A percentile compares a stretch with the other conserved stretches of the same genome.
These are phyloP conservation scores for Ophiosphaerella korrae DNA, from an alignment of 2,329 filamentous ascomycete genomes.

Conservation along the genomic window DNA sequence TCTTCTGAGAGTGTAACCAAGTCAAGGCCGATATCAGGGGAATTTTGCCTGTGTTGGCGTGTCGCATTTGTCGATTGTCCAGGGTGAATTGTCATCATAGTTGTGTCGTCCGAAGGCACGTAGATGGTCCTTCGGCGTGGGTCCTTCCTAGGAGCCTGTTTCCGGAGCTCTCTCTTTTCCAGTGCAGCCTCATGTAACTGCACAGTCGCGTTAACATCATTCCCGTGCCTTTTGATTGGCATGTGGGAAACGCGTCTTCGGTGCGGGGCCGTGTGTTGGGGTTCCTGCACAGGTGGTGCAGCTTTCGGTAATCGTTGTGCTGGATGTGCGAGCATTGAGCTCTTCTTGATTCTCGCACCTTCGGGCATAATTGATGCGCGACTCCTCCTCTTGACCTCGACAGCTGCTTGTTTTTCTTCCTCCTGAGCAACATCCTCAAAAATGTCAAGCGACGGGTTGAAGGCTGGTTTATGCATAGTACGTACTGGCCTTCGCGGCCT, in stretches of 20 bases:
- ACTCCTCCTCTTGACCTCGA: conserved; percentile 31
- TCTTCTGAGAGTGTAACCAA: conserved; percentile 47
- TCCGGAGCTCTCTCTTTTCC: conserved; percentile 39
- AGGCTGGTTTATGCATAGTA: conserved; percentile 31
- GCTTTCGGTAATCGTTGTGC: conserved; percentile 42
- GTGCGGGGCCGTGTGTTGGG: conserved; percentile 29
- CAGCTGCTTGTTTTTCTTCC: conserved; percentile 35
- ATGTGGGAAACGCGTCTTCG: conserved; percentile 46
- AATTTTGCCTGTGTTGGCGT: conserved; percentile 36
- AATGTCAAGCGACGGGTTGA: conserved; percentile 43
- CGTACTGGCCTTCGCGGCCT: conserved; percentile 44
- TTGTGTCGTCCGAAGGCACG: conserved; percentile 58
- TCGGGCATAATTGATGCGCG: conserved; percentile 34
- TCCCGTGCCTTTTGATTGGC: conserved; percentile 28
- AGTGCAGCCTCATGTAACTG: conserved; percentile 37
- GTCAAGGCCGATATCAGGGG: conserved; percentile 46
- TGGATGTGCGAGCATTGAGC: conserved; percentile 43
- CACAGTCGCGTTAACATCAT: conserved; percentile 35
- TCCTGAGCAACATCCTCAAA: conserved; percentile 47
- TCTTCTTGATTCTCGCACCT: conserved; percentile 28
- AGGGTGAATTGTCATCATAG: conserved; percentile 58
- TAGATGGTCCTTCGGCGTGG: conserved; percentile 57
- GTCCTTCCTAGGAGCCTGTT: conserved; percentile 45
- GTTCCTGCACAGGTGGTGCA: conserved; percentile 27
- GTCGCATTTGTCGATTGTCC: conserved; percentile 44